Evolutionary conservation across 257 asterid genomes (phyloP).

Genomic region (Linaria vulgaris): DNA sequence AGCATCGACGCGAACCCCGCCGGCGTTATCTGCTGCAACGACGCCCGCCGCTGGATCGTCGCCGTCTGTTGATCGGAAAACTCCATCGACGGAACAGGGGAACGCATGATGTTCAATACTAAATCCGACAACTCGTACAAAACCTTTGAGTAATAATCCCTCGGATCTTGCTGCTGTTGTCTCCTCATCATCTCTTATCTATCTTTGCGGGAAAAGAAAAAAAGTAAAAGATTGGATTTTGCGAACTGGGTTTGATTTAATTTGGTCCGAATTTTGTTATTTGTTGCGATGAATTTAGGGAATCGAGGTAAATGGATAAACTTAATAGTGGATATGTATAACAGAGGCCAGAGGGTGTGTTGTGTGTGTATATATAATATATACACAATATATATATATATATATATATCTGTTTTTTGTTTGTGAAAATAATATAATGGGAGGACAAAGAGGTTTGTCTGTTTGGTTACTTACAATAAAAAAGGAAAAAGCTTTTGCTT

Average conservation of each 20-base stretch:
- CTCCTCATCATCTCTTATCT: constrained; percentile 38
- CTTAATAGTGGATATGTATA: not conserved
- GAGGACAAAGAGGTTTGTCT: not conserved
- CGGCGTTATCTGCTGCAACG: constrained; percentile 60
- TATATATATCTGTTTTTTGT: not conserved
- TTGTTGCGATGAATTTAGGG: constrained; percentile 16
- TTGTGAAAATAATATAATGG: not conserved
- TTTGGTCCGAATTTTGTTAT: not conserved
- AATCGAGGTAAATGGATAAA: constrained; percentile 55
- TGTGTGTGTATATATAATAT: not conserved
- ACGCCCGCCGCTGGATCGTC: constrained; percentile 17
- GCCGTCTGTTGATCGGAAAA: constrained; percentile 15
- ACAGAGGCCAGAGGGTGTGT: not conserved
- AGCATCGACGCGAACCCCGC: constrained; percentile 74
- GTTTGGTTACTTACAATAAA: constrained; percentile 9
- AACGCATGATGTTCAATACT: constrained; percentile 42
- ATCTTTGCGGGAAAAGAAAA: not conserved
- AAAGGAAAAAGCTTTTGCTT: not conserved
- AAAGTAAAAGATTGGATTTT: not conserved
- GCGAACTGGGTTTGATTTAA: not conserved
- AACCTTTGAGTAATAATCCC: constrained; percentile 37
- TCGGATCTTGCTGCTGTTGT: constrained; percentile 25
- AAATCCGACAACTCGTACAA: constrained; percentile 42
- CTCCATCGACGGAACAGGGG: constrained; percentile 35
- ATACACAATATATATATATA: not conserved